Percentiles rank a stretch among this genome's conserved stretches.
Conservation (phyloP, 2,329 filamentous ascomycete species). For the Ceratocystis cacaofunesta region DNA sequence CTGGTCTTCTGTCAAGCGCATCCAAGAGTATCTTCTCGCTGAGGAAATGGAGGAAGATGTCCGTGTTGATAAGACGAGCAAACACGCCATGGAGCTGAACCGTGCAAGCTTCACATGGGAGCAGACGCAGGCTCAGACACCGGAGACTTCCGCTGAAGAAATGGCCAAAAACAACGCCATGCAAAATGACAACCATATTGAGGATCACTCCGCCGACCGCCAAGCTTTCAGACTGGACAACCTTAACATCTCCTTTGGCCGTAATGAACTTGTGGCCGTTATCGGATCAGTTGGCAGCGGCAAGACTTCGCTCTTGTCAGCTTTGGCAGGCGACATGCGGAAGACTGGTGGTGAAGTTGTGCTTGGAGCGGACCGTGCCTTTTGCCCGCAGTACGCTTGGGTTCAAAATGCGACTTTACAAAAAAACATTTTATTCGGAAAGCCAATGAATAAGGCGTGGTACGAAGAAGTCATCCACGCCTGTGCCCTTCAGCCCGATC, state of each 20-base stretch:
- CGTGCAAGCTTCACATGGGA: slow-evolving; percentile 83
- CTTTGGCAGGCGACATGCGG: slow-evolving; percentile 87
- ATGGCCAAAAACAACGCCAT: slow-evolving; percentile 24
- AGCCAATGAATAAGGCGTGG: slow-evolving; percentile 59
- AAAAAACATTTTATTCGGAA: slow-evolving; percentile 86
- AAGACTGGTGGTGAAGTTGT: slow-evolving; percentile 59
- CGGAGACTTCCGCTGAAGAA: slow-evolving; percentile 23
- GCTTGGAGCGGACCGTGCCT: slow-evolving; percentile 67
- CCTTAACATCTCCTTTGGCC: slow-evolving; percentile 51
- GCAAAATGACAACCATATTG: slow-evolving; percentile 20
- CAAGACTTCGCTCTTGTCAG: slow-evolving; percentile 78
- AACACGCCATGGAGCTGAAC: slow-evolving; percentile 57
- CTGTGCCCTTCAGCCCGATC: slow-evolving; percentile 70
- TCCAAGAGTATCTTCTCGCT: slow-evolving; percentile 73
- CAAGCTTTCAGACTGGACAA: slow-evolving; percentile 60
- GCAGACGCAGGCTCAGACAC: slow-evolving; percentile 40
- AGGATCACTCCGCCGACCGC: slow-evolving; percentile 31
- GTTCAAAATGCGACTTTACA: slow-evolving; percentile 82
- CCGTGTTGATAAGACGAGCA: slow-evolving; percentile 36
- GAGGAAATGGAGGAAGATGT: slow-evolving; percentile 72
- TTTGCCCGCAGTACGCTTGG: slow-evolving; percentile 95
- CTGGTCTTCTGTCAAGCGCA: slow-evolving; percentile 67
- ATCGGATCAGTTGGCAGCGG: slow-evolving; percentile 82
- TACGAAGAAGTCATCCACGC: slow-evolving; percentile 73
- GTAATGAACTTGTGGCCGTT: slow-evolving; percentile 68